Evolutionary conservation across 2,329 filamentous ascomycete species (phyloP).

Genomic region (Zymoseptoria tritici): DNA sequence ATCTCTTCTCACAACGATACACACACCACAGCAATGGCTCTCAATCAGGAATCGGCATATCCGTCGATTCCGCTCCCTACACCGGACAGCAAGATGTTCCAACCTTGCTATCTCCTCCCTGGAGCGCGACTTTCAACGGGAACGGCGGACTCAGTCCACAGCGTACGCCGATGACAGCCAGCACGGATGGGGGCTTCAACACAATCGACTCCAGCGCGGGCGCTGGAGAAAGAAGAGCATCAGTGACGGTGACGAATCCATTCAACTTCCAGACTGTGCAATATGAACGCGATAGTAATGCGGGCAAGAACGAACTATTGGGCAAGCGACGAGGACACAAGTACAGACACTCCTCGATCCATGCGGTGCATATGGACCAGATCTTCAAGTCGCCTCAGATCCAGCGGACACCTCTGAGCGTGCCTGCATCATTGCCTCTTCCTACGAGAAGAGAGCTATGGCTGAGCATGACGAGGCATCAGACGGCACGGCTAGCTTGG

Average conservation of each 20-base stretch:
- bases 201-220: slow-evolving; percentile 16
- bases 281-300: slow-evolving; percentile 40
- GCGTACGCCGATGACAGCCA: slow-evolving; percentile 28
- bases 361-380: slow-evolving; percentile 81
- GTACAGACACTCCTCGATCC: slow-evolving; percentile 92
- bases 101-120: slow-evolving; percentile 24
- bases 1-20: neutral
- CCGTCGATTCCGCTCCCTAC: slow-evolving; percentile 5
- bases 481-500: slow-evolving; percentile 78
- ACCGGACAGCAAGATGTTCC: slow-evolving; percentile 9
- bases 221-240: neutral
- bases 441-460: slow-evolving; percentile 84
- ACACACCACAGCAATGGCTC: neutral
- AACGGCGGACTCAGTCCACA: slow-evolving; percentile 19
- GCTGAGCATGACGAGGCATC: slow-evolving; percentile 80
- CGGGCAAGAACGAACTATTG: slow-evolving; percentile 64
- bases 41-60: neutral
- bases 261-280: slow-evolving; percentile 84
- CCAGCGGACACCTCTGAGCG: slow-evolving; percentile 74
- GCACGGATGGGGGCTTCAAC: slow-evolving; percentile 24
- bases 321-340: slow-evolving; percentile 90
- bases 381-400: slow-evolving; percentile 82
- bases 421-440: slow-evolving; percentile 86
- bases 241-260: slow-evolving; percentile 49
- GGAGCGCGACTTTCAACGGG: slow-evolving; percentile 21